Conservation (phyloP, 495 filamentous ascomycete species). For the Talaromyces proteolyticus region DNA sequence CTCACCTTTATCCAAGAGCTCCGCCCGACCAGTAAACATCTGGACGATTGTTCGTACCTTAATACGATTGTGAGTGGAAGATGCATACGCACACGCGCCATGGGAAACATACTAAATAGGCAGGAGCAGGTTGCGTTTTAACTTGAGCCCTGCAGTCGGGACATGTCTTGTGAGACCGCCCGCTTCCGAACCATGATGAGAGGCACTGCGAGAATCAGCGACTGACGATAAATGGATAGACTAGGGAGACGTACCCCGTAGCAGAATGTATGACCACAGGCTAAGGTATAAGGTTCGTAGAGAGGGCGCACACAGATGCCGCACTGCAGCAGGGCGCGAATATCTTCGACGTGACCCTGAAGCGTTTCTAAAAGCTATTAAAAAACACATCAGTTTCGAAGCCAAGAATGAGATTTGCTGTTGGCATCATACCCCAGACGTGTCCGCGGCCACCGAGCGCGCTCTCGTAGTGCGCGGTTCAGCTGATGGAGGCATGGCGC, state of each 20-base stretch:
- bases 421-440: slow-evolving; percentile 1
- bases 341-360: slow-evolving; percentile 44
- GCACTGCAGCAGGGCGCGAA: slow-evolving; percentile 50
- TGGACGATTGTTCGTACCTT: slow-evolving; percentile 61
- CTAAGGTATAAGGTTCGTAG: slow-evolving; percentile 67
- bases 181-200: slow-evolving; percentile 57
- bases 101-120: slow-evolving; percentile 65
- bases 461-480: neutral
- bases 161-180: slow-evolving; percentile 59
- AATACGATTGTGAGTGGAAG: no score
- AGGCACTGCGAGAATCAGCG: slow-evolving; percentile 45
- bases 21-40: slow-evolving; percentile 56
- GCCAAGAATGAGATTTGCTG: neutral
- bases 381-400: neutral
- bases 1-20: slow-evolving; percentile 58
- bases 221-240: slow-evolving; percentile 7
- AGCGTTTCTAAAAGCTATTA: slow-evolving; percentile 38
- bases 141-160: slow-evolving; percentile 64
- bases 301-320: slow-evolving; percentile 64
- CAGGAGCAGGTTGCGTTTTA: slow-evolving; percentile 55
- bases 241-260: slow-evolving; percentile 48
- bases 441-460: neutral
- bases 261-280: slow-evolving; percentile 72
- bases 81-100: no score
- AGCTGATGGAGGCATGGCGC: no score